Evolutionary conservation across 2,329 filamentous ascomycete genomes (phyloP).

Genomic region (Penicillium nordicum): DNA sequence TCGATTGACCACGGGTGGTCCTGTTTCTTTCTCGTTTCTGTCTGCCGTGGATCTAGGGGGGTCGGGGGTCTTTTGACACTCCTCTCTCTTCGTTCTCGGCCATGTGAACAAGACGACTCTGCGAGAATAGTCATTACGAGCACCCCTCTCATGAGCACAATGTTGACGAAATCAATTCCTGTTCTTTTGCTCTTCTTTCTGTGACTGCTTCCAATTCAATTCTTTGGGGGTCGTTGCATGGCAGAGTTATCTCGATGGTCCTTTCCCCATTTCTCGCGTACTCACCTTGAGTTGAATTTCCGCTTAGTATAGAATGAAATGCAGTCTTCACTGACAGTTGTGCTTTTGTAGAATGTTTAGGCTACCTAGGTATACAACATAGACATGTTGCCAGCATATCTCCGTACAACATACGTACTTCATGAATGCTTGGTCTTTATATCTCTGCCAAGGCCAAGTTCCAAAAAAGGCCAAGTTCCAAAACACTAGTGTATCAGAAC

Average conservation of each 20-base stretch:
- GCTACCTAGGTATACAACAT: neutral
- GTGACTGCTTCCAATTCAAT: slow-evolving; percentile 1
- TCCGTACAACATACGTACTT: neutral
- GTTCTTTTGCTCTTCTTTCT: slow-evolving; percentile 1
- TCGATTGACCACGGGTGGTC: slow-evolving; percentile 13
- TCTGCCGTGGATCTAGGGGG: slow-evolving; percentile 8
- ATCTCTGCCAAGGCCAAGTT: neutral
- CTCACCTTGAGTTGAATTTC: slow-evolving; percentile 2
- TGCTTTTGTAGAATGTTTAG: neutral
- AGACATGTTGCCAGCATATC: neutral
- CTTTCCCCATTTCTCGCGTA: neutral
- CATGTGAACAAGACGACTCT: slow-evolving; percentile 14
- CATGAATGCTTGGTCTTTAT: neutral
- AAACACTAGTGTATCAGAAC: neutral
- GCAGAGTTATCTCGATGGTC: neutral
- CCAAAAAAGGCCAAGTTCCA: neutral
- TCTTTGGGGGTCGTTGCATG: slow-evolving; percentile 3
- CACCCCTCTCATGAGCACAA: slow-evolving; percentile 8
- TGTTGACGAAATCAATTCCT: slow-evolving; percentile 9
- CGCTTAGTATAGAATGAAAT: slow-evolving; percentile 22
- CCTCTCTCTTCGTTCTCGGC: slow-evolving; percentile 1
- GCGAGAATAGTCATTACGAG: slow-evolving; percentile 15
- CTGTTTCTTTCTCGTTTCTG: slow-evolving; percentile 14
- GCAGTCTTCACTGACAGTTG: slow-evolving; percentile 20
- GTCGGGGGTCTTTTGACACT: neutral